A percentile compares a stretch with the other conserved stretches of the same genome.
Evolutionary conservation across 768 basidiomycete genomes (phyloP).

Genomic region (Xerocomellus chrysenteron): DNA sequence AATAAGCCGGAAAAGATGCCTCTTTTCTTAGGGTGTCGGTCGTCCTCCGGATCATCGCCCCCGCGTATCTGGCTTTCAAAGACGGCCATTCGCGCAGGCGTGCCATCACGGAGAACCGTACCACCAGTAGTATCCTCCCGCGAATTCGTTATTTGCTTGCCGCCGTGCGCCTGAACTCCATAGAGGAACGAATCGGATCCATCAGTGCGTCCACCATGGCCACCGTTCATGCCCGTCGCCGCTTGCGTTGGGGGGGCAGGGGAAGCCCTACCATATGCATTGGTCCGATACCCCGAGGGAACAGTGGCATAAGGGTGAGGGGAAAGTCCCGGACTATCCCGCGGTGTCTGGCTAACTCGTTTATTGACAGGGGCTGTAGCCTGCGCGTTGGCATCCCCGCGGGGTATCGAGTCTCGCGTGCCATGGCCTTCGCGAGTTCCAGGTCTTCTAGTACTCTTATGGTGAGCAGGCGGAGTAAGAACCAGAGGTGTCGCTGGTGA

Average conservation of each 20-base stretch:
- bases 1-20: slow-evolving; percentile 62
- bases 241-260: slow-evolving; percentile 38
- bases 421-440: slow-evolving; percentile 46
- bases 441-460: slow-evolving; percentile 55
- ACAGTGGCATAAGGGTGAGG: slow-evolving; percentile 75
- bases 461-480: slow-evolving; percentile 63
- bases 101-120: slow-evolving; percentile 33
- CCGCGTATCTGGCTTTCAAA: slow-evolving; percentile 69
- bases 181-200: slow-evolving; percentile 72
- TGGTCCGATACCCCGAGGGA: slow-evolving; percentile 54
- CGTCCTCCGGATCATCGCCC: slow-evolving; percentile 61
- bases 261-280: slow-evolving; percentile 58
- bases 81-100: slow-evolving; percentile 53
- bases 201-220: slow-evolving; percentile 46
- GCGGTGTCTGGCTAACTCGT: slow-evolving; percentile 64
- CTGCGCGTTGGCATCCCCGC: slow-evolving; percentile 57
- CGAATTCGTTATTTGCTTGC: slow-evolving; percentile 51
- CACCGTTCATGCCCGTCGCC: slow-evolving; percentile 38
- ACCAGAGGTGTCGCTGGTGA: slow-evolving; percentile 60
- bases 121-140: slow-evolving; percentile 53
- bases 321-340: slow-evolving; percentile 46
- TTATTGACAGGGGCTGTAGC: slow-evolving; percentile 65
- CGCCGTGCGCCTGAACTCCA: slow-evolving; percentile 45
- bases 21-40: slow-evolving; percentile 60
- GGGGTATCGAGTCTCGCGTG: slow-evolving; percentile 46